phyloP scores from a whole-genome alignment of 2,329 filamentous ascomycete genomes.

The Claviceps maximensis region DNA sequence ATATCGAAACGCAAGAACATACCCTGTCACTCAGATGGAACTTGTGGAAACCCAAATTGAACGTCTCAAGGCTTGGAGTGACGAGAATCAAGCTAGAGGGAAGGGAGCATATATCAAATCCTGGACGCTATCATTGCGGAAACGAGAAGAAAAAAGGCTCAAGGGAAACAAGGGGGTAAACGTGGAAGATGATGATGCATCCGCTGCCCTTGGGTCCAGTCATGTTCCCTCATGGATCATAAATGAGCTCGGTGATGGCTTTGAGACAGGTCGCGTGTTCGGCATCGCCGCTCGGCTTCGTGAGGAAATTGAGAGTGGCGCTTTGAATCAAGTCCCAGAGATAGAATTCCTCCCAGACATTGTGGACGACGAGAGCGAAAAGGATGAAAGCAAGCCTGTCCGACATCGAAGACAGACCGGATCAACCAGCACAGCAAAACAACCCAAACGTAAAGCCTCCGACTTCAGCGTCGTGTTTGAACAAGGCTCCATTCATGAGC shows the following conservation, averaged over 20 bases:
- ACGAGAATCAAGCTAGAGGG: constrained; percentile 27
- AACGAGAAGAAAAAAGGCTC: constrained; percentile 48
- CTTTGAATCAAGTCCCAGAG: constrained; percentile 37
- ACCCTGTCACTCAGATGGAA: constrained; percentile 49
- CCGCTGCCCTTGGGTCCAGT: constrained; percentile 19
- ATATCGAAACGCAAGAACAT: constrained; percentile 51
- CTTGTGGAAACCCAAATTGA: constrained; percentile 50
- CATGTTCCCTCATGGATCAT: constrained; percentile 38
- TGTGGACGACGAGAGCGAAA: constrained; percentile 23
- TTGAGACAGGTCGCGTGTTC: constrained; percentile 33
- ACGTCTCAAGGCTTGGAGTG: constrained; percentile 50
- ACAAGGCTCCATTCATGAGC: not conserved
- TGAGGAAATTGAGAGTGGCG: constrained; percentile 28
- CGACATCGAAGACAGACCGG: constrained; percentile 11
- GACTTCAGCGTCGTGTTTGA: constrained; percentile 6
- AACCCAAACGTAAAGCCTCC: constrained; percentile 13
- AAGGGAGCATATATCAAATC: constrained; percentile 21
- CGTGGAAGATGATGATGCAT: constrained; percentile 17
- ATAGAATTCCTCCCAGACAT: constrained; percentile 47
- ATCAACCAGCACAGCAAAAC: constrained; percentile 8
- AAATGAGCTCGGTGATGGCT: constrained; percentile 30
- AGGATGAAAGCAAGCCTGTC: constrained; percentile 12
- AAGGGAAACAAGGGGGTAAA: constrained; percentile 17
- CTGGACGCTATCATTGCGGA: constrained; percentile 51
- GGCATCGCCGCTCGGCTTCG: constrained; percentile 33